Conservation (phyloP, 768 basidiomycete genomes). For the Xerocomellus intermedius region DNA sequence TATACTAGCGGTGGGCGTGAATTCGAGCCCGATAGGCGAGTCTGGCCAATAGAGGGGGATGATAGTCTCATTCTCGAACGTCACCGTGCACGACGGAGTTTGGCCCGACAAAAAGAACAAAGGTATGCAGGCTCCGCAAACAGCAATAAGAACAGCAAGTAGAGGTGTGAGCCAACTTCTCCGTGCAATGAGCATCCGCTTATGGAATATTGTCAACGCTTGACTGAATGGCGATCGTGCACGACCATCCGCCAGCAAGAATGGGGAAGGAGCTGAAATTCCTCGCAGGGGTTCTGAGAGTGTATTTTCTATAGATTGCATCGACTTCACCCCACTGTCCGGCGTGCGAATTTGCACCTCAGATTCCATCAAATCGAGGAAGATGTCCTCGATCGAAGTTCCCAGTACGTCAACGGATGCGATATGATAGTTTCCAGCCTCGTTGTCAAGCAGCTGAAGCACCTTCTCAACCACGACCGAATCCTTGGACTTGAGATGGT, state of each 20-base stretch:
- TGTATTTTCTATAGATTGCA: slow-evolving; percentile 5
- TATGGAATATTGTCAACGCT: slow-evolving; percentile 71
- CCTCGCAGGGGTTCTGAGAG: slow-evolving; percentile 3
- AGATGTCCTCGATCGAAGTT: slow-evolving; percentile 80
- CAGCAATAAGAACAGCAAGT: slow-evolving; percentile 50
- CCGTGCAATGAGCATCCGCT: slow-evolving; percentile 60
- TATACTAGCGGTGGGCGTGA: slow-evolving; percentile 36
- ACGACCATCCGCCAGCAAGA: slow-evolving; percentile 46
- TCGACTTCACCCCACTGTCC: slow-evolving; percentile 30
- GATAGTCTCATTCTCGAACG: slow-evolving; percentile 35
- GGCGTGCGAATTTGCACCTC: slow-evolving; percentile 7
- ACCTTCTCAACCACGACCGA: slow-evolving; percentile 51
- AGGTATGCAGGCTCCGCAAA: slow-evolving; percentile 67
- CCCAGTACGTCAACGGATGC: slow-evolving; percentile 65
- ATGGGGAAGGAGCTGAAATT: slow-evolving; percentile 2
- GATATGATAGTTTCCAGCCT: slow-evolving; percentile 39
- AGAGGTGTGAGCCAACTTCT: slow-evolving; percentile 68
- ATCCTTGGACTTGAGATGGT: slow-evolving; percentile 64
- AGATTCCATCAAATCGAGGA: slow-evolving; percentile 65
- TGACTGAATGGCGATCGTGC: slow-evolving; percentile 58
- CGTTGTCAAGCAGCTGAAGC: slow-evolving; percentile 51
- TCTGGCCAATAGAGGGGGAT: slow-evolving; percentile 56
- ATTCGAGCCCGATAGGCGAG: slow-evolving; percentile 39
- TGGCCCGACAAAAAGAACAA: slow-evolving; percentile 58
- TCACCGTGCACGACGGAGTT: slow-evolving; percentile 48